Evolutionary conservation across 495 filamentous ascomycete species (phyloP), one percentile per base, ranked within the genome.

Genomic region (Trichocladium antarcticum): DNA sequence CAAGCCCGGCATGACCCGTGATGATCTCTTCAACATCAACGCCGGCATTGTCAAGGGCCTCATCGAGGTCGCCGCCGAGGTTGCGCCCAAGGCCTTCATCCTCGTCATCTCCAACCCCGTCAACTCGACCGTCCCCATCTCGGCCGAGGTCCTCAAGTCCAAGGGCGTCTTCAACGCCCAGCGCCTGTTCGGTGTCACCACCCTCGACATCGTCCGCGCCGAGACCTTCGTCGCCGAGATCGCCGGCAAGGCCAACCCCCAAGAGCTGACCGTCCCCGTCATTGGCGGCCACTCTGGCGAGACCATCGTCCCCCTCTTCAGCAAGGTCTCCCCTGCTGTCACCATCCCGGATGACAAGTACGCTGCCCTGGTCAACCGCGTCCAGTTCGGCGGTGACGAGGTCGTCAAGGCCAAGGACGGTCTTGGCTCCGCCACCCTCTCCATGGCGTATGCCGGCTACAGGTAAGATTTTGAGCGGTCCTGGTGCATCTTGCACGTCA

Each of bases 51-150:
- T 96, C 56, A 84, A 85, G 61, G 84, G 83, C 51, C 75, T 96
- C 44, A 80, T 86, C 60, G 81, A 88, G 65, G 81, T 85, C 27
- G 80, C 89, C 55, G 90, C 92, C 51, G 81, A 96, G 64, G 76
- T 80, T 58, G 79, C 79, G 64, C 92, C 92, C 57, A 90, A 94
- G 59, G 92, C 92, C 32, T 96, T 82, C 69, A 78, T 89, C 63
- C 79, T 97, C 41, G 80, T 98, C 74, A 98, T 98, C 70, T 97
- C 92, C 54, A 98, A 98, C 77, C 92, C 92, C 29, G 92, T 98
- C 68, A 98, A 98, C 84, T 93, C 86, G 19, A 98, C 93, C 31
- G 93, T 98, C 49, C 92, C 93, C 42, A 95, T 98, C 65, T 87
- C 93, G 37, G 92, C 92, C 45, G 92, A 98, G 74, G 80, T 94